Evolutionary conservation across 2,329 filamentous ascomycete species (phyloP), one percentile per base, ranked within the genome.

Genomic region (Gyromitra esculenta): DNA sequence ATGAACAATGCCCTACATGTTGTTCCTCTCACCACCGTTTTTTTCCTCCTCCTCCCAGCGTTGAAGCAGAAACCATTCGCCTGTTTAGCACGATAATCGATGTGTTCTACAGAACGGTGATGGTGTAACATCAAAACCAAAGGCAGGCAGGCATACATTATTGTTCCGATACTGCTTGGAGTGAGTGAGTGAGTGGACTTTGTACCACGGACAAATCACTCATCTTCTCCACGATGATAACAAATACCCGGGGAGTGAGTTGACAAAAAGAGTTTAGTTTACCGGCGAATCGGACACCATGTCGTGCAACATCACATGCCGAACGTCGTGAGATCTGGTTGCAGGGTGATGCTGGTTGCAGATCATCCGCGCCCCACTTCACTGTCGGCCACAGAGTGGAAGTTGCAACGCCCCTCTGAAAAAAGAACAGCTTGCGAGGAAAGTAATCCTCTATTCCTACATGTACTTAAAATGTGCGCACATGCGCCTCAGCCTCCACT

Each of bases 231-330:
- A 48, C 15, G 7, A 56, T 63, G 57, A 43, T 48, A 43, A 50
- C 9, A 21, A 18, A 43, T 15, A 45, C 45, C 25, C 45, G 48
- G 57, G 43, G 65, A 56, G 66, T 59, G 50, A 31, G 39, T 70
- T 13, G 31, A 75, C 66, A 59, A 37, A 70, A 70, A 31, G 50
- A 59, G 56, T 50, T 8, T 69, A 48, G 57, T 52, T 65, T 52
- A 60, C 65, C 65, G 54, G 59, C 18, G 45, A 68, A 52, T 48
- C 43, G 69, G 57, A 64, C 68, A 15, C 13, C 43, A 62, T 50
- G 57, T 69, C 37, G 48, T 67, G 64, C 57, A 69, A 75, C 65
- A 69, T 75, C 72, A 75, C 72, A 71, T 75, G 72, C 65, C 50
- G 41, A 41, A 41, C 35, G 71, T 62, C 56, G 63, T 73, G 71